Evolutionary conservation across 352 stramenopile species (phyloP), one percentile per base, ranked within the genome.

Genomic region (Peronospora destructor): DNA sequence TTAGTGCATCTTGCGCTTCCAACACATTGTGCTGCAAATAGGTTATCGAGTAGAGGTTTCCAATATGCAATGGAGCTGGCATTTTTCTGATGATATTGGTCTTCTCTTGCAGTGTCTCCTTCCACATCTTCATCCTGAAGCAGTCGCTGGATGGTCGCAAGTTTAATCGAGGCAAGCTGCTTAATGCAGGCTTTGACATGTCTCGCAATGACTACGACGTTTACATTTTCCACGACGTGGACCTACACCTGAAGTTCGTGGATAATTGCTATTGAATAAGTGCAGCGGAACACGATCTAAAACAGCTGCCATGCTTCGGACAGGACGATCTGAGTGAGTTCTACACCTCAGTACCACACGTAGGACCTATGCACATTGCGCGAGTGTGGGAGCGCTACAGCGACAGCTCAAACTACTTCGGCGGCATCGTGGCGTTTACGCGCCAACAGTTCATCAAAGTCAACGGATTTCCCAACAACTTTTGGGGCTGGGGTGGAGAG

Each of bases 181-280:
- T 98, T 9, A 98, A 98, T 61, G 94, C 96, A 53, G 95, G 95
- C 33, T 97, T 96, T 64, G 80, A 97, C 61, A 74, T 95, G 39
- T 84, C 92, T 8, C 59, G 60, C 29, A 73, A 95, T 42, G 76
- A 84, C 43, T 91, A 76, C 53, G 73, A 84, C 43, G 55, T 78
- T 10, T 97, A 96, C 57, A 85, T 98, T 45, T 97, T 98, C 61
- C 95, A 98, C 56, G 95, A 98, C 58, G 95, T 98, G 16, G 95
- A 98, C 63, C 61, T 98, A 40, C 59, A 17, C 95, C 95, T 9
- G 56, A 49, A 13, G 71, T 82, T 39, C 51, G 23, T 28, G 28
- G 2, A 29, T 12, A 34, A 35, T n/a, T n/a, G n/a, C n/a, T n/a
- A n/a, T n/a, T n/a, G n/a, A 8, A n/a, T 58, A 13, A 19, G 17